phyloP scores from a whole-genome alignment of 208 protist species.

The Acanthamoeba lenticulata region DNA sequence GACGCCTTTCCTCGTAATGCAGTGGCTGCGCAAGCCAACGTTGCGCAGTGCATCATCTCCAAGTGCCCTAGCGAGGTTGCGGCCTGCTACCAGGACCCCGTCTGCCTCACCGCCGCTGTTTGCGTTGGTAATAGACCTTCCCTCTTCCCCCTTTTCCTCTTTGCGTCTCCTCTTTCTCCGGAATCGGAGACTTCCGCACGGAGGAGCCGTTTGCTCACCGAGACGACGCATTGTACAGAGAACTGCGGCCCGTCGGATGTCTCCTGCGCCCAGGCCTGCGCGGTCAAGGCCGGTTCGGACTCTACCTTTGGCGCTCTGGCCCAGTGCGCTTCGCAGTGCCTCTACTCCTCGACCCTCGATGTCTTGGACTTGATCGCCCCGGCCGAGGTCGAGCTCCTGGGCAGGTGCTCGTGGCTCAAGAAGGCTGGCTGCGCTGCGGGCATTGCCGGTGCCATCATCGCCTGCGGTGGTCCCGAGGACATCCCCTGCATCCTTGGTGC shows the following conservation, averaged over 20 bases:
- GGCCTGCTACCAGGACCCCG: not conserved
- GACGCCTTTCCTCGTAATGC: not conserved
- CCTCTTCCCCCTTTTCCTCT: not conserved
- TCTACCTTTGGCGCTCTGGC: not conserved
- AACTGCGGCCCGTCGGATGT: not conserved
- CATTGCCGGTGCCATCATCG: not conserved
- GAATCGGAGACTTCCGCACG: no score
- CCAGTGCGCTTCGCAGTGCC: not conserved
- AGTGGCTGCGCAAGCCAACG: not conserved
- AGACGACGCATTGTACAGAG: not conserved
- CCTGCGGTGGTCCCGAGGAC: slow-evolving; percentile 19
- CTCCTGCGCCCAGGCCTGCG: not conserved
- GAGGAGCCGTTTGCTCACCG: not conserved
- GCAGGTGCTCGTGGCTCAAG: not conserved
- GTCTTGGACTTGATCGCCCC: not conserved
- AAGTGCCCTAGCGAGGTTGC: not conserved
- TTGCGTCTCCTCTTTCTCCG: not conserved
- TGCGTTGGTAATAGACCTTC: not conserved
- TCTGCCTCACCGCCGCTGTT: not conserved
- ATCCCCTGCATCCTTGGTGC: slow-evolving; percentile 3
- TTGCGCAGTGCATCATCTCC: not conserved
- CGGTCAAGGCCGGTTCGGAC: not conserved
- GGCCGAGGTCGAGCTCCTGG: not conserved
- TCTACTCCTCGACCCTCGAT: not conserved
- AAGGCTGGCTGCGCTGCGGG: not conserved